phyloP scores from a whole-genome alignment of 2,329 filamentous ascomycete species.

The Pleurostoma richardsiae region DNA sequence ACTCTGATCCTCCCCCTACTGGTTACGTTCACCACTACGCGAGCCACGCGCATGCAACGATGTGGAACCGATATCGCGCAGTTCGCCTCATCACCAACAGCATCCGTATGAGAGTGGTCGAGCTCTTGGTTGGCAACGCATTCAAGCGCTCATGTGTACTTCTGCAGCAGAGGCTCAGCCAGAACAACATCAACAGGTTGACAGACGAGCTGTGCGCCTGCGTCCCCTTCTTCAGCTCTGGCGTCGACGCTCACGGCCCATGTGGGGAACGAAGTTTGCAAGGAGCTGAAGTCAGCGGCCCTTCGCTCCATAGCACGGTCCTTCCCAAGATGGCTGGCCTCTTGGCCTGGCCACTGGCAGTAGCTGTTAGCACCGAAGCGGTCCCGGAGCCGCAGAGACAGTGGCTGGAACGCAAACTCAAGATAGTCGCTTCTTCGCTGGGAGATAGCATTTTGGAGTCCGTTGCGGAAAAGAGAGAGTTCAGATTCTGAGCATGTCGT shows the following conservation, averaged over 20 bases:
- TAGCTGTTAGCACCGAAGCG: not conserved
- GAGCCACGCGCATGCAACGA: constrained; percentile 13
- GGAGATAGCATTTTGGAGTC: not conserved
- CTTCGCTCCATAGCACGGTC: not conserved
- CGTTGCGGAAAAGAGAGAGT: not conserved
- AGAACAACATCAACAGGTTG: not conserved
- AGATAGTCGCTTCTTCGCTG: not conserved
- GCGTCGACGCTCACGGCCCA: not conserved
- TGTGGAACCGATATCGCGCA: constrained; percentile 16
- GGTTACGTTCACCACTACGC: constrained; percentile 5
- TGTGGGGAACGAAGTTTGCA: too few relatives aligned
- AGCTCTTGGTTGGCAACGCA: not conserved
- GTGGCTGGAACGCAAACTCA: not conserved
- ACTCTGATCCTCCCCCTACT: not conserved
- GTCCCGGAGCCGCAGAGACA: not conserved
- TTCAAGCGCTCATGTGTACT: not conserved
- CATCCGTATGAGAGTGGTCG: constrained; percentile 4
- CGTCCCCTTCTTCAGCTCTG: not conserved
- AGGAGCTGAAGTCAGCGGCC: not conserved
- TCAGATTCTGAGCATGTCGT: not conserved
- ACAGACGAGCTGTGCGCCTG: not conserved
- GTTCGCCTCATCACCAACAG: constrained; percentile 13
- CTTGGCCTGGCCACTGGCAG: not conserved
- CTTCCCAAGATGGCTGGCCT: not conserved
- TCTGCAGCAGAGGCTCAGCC: not conserved